Evolutionary conservation across 768 basidiomycete species (phyloP), one percentile per base, ranked within the genome.

Genomic region (Tulasnella sp.): DNA sequence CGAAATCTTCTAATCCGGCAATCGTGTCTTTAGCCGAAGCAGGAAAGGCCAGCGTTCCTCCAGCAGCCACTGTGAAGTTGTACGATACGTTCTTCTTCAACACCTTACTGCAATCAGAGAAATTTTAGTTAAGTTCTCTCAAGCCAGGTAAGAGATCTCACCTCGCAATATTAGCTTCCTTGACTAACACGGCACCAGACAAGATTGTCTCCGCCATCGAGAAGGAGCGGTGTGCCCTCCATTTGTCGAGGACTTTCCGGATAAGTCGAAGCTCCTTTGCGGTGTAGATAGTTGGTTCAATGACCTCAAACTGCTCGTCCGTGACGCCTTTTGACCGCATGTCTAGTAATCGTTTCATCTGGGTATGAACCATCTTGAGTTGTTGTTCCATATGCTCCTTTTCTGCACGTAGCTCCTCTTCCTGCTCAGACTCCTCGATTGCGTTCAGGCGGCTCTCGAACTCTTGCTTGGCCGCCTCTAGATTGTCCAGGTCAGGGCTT

Each of bases 141-240:
- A 52, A 36, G 17, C 36, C 22, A 17, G 36, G 19, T 17, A 36
- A 35, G 22, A 42, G 3, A 22, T 52, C 84, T 62, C 75, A 90
- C 90, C 92, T 94, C 76, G 97, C 90, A 62, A 98, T 85, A 79
- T 97, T 98, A 5, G 94, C 96, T 81, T 99, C 97, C 80, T 97
- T 95, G 44, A 98, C 83, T 71, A 89, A 79, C 1, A 95, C 89
- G 11, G 95, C 95, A 78, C 86, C 90, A 6, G 90, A 89, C 67
- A 98, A 82, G 29, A 95, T 88, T 35, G 86, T 83, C 81, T 98
- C 95, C 1, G 95, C 93, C 92, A 98, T 96, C 0, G 89, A 90
- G 78, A 97, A 95, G 7, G 90, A 86, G 29, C 90, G 84, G 80
- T 92, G 89, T 0, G 88, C 85, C 75, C 92, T 85, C 96, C 96